phyloP scores from a whole-genome alignment of 345 rosid genomes.

The Ricinus communis region DNA sequence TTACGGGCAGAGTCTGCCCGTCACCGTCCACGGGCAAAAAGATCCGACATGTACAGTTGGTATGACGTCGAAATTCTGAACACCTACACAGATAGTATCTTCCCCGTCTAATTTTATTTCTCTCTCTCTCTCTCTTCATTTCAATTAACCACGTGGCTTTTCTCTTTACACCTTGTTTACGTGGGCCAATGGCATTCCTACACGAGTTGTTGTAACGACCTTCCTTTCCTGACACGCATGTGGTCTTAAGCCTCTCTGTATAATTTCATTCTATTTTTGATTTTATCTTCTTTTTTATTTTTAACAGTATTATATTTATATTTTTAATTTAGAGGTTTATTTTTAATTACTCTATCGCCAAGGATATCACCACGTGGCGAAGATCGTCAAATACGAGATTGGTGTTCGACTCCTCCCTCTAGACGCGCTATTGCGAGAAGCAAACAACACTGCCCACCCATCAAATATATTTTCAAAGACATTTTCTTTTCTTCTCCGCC shows the following conservation, averaged over 20 bases:
- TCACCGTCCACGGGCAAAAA: constrained; percentile 58
- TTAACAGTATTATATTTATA: background rate
- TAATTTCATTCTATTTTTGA: background rate
- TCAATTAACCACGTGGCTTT: constrained; percentile 38
- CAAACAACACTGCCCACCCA: too few relatives aligned
- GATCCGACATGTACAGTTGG: constrained; percentile 70
- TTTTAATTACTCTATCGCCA: background rate
- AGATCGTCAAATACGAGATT: constrained; percentile 42
- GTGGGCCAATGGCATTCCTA: constrained; percentile 49
- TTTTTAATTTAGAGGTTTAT: background rate
- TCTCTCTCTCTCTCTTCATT: constrained; percentile 9
- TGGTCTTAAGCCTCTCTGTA: constrained; percentile 52
- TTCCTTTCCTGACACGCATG: constrained; percentile 69
- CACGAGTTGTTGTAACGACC: constrained; percentile 39
- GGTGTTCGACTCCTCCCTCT: constrained; percentile 13
- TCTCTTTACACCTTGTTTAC: constrained; percentile 21
- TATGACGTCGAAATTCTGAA: constrained; percentile 61
- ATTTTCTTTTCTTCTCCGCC: too few relatives aligned
- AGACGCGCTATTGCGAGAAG: constrained; percentile 10
- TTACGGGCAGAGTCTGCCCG: constrained; percentile 72
- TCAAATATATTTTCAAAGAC: too few relatives aligned
- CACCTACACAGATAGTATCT: constrained; percentile 37
- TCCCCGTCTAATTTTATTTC: constrained; percentile 42
- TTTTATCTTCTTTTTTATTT: background rate
- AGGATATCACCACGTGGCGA: constrained; percentile 45